Evolutionary conservation across 768 basidiomycete genomes (phyloP).

Genomic region (Collybiopsis luxurians): DNA sequence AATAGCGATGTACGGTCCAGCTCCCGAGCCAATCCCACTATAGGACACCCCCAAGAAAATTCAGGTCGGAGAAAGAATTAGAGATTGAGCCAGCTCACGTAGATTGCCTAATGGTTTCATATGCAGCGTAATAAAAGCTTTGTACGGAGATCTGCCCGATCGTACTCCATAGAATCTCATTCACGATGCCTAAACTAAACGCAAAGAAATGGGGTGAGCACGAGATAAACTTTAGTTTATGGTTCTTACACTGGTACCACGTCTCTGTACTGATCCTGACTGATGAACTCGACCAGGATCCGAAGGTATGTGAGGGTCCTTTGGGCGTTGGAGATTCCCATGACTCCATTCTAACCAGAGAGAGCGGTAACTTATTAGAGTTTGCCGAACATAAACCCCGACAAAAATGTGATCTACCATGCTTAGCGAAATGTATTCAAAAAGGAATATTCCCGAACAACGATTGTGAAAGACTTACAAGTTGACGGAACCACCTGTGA

Average conservation of each 20-base stretch:
- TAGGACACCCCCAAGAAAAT: too few relatives aligned
- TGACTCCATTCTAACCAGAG: conserved; percentile 53
- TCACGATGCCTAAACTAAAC: conserved; percentile 53
- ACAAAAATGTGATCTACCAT: conserved; percentile 1
- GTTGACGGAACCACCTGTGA: conserved; percentile 57
- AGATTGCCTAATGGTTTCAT: conserved; percentile 40
- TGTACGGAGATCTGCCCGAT: conserved; percentile 49
- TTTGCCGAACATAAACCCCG: not conserved
- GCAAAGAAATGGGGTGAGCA: not conserved
- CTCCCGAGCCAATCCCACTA: conserved; percentile 68
- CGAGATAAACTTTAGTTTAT: not conserved
- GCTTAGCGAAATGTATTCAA: too few relatives aligned
- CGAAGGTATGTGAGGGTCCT: conserved; percentile 81
- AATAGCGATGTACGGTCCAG: conserved; percentile 52
- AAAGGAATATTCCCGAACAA: too few relatives aligned
- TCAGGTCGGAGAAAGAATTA: too few relatives aligned
- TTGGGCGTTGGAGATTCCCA: conserved; percentile 90
- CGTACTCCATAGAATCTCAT: conserved; percentile 57
- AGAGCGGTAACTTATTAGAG: conserved; percentile 5
- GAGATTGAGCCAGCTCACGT: too few relatives aligned
- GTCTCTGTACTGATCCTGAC: conserved; percentile 71
- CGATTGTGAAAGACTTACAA: too few relatives aligned
- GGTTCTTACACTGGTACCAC: conserved; percentile 58
- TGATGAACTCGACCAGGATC: conserved; percentile 81
- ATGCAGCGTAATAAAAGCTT: conserved; percentile 43